These are phyloP conservation scores for Pleomassaria siparia DNA, from an alignment of 2,329 filamentous ascomycete genomes.

Conservation along the genomic window DNA sequence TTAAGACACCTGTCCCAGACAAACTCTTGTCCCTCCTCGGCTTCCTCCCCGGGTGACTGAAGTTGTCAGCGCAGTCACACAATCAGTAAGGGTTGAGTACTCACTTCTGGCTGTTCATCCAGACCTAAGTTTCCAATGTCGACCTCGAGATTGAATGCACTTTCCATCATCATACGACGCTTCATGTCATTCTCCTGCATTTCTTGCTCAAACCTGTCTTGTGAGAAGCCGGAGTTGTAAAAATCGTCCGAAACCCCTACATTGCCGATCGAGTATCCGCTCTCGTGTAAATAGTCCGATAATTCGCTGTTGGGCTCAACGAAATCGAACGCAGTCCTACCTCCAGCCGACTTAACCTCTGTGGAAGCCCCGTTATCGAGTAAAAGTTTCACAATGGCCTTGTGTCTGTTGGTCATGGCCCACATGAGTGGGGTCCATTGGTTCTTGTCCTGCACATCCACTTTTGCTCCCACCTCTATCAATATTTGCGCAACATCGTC, in stretches of 20 bases:
- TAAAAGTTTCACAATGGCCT: slow-evolving; percentile 88
- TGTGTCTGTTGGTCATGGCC: slow-evolving; percentile 99
- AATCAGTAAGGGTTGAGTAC: slow-evolving; percentile 24
- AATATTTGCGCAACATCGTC: slow-evolving; percentile 83
- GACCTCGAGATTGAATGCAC: slow-evolving; percentile 92
- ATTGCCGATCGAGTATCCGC: slow-evolving; percentile 85
- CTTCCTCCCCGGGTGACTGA: slow-evolving; percentile 66
- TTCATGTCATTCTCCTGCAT: slow-evolving; percentile 96
- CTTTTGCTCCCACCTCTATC: slow-evolving; percentile 80
- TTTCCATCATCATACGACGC: slow-evolving; percentile 98
- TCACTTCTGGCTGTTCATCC: slow-evolving; percentile 90
- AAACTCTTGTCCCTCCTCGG: slow-evolving; percentile 89
- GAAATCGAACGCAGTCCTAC: slow-evolving; percentile 93
- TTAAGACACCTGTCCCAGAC: slow-evolving; percentile 93
- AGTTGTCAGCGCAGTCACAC: slow-evolving; percentile 17
- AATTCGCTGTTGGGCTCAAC: slow-evolving; percentile 94
- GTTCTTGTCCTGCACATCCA: slow-evolving; percentile 93
- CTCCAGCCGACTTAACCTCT: slow-evolving; percentile 91
- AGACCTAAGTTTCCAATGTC: slow-evolving; percentile 94
- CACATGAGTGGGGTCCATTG: slow-evolving; percentile 99
- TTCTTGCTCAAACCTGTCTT: slow-evolving; percentile 95
- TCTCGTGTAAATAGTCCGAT: slow-evolving; percentile 91
- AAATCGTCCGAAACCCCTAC: slow-evolving; percentile 85
- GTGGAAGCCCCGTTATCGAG: slow-evolving; percentile 94
- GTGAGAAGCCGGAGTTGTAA: slow-evolving; percentile 87